Evolutionary conservation across 2,329 filamentous ascomycete genomes (phyloP).

Genomic region (Chaetomiaceae sp.): DNA sequence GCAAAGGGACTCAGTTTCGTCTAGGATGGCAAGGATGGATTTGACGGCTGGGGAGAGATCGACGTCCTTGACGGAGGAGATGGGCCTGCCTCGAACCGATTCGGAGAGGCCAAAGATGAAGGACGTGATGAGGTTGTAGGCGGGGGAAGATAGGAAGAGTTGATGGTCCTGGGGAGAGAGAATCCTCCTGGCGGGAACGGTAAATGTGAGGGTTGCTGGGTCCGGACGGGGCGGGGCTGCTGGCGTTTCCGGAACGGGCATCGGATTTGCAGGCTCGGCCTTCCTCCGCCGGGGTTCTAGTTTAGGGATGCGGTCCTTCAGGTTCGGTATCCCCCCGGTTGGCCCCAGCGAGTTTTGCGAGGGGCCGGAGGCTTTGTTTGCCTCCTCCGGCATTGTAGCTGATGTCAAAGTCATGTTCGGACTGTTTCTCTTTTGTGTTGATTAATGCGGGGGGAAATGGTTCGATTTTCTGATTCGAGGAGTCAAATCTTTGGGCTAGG

Average conservation of each 20-base stretch:
- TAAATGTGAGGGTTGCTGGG: constrained; percentile 56
- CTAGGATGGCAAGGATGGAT: constrained; percentile 65
- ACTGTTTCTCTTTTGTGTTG: background rate
- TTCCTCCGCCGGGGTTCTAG: constrained; percentile 60
- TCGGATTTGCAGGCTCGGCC: constrained; percentile 46
- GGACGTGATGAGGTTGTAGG: constrained; percentile 69
- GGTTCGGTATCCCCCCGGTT: constrained; percentile 39
- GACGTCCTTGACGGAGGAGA: constrained; percentile 55
- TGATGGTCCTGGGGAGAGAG: constrained; percentile 76
- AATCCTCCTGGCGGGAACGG: constrained; percentile 70
- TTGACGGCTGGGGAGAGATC: constrained; percentile 57
- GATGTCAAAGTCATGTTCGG: constrained; percentile 11
- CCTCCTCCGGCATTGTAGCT: background rate
- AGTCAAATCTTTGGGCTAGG: background rate
- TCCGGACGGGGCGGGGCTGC: constrained; percentile 64
- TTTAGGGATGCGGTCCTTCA: constrained; percentile 59
- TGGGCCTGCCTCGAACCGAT: constrained; percentile 65
- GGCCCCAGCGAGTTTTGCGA: background rate
- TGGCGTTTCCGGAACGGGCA: constrained; percentile 71
- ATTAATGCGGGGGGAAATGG: background rate
- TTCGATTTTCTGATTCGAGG: constrained; percentile 4
- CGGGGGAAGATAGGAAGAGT: constrained; percentile 71
- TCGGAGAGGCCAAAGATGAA: constrained; percentile 88
- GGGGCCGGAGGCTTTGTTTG: background rate
- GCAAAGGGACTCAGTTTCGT: constrained; percentile 64